These are phyloP conservation scores for Albatrellus ellisii DNA, from an alignment of 768 basidiomycete genomes.

Conservation along the genomic window DNA sequence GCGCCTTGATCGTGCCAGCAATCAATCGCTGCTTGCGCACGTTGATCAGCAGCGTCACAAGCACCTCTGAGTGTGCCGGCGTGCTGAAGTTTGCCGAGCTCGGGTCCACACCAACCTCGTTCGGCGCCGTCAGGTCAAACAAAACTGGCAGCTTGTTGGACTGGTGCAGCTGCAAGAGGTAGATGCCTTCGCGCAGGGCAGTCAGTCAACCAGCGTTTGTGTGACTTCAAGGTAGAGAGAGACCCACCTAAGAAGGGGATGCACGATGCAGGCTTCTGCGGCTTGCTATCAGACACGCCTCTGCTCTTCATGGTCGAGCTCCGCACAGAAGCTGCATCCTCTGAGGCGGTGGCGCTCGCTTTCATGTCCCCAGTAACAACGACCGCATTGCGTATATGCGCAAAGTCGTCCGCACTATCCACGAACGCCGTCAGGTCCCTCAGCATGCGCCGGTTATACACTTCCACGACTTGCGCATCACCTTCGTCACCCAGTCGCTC, in stretches of 20 bases:
- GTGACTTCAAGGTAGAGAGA: not conserved
- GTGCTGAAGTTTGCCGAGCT: conserved; percentile 49
- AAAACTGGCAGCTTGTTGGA: conserved; percentile 61
- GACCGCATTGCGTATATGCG: conserved; percentile 54
- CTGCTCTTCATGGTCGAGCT: conserved; percentile 21
- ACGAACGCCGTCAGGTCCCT: conserved; percentile 58
- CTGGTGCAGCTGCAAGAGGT: conserved; percentile 57
- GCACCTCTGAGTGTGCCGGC: conserved; percentile 68
- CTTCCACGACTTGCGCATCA: conserved; percentile 56
- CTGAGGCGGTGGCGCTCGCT: conserved; percentile 36
- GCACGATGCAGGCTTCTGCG: conserved; percentile 37
- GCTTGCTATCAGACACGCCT: conserved; percentile 27
- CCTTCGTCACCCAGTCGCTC: conserved; percentile 51
- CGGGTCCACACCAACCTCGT: conserved; percentile 55
- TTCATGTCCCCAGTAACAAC: conserved; percentile 54
- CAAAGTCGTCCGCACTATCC: conserved; percentile 55
- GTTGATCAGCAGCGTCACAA: conserved; percentile 68
- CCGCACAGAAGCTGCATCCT: conserved; percentile 30
- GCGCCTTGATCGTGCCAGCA: conserved; percentile 65
- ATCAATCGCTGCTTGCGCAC: conserved; percentile 81
- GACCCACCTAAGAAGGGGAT: conserved; percentile 73
- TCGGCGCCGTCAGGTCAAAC: conserved; percentile 73
- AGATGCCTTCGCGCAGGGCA: conserved; percentile 40
- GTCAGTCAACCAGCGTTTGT: not conserved
- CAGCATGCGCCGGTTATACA: conserved; percentile 63